Evolutionary conservation across 164 flowering plant genomes (phyloP).

Genomic region (Warburgia ugandensis): DNA sequence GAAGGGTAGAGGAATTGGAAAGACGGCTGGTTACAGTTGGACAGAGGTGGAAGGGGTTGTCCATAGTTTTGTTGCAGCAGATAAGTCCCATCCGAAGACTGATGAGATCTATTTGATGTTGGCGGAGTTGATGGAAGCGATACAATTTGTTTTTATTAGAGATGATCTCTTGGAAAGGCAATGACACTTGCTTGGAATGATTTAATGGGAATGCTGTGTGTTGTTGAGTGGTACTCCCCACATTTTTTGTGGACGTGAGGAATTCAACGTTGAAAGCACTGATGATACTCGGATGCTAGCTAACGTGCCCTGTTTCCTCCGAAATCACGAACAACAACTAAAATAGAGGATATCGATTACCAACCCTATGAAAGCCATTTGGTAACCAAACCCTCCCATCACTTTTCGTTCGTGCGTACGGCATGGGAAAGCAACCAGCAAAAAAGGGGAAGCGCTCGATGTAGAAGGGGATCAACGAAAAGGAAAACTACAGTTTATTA

Average conservation of each 20-base stretch:
- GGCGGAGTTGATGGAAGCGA: background rate
- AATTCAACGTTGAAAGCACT: background rate
- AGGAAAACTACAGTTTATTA: no score
- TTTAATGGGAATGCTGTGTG: background rate
- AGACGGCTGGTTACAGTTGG: conserved; percentile 3
- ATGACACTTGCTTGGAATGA: background rate
- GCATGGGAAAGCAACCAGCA: no score
- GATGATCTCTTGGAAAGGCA: conserved; percentile 1
- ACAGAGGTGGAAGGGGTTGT: conserved; percentile 3
- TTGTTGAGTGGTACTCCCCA: background rate
- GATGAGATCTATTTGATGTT: background rate
- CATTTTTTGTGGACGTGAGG: background rate
- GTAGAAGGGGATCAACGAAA: no score
- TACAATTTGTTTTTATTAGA: background rate
- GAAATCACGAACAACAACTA: background rate
- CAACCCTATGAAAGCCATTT: no score
- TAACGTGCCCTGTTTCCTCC: background rate
- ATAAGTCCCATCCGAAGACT: conserved; percentile 1
- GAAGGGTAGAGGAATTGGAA: conserved; percentile 1
- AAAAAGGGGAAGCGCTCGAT: no score
- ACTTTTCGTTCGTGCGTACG: no score
- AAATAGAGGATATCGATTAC: background rate
- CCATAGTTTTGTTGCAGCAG: background rate
- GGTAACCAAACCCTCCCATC: no score
- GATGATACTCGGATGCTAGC: background rate